Evolutionary conservation across 164 flowering plant species (phyloP).

Genomic region (grape (Vitis vinifera)): DNA sequence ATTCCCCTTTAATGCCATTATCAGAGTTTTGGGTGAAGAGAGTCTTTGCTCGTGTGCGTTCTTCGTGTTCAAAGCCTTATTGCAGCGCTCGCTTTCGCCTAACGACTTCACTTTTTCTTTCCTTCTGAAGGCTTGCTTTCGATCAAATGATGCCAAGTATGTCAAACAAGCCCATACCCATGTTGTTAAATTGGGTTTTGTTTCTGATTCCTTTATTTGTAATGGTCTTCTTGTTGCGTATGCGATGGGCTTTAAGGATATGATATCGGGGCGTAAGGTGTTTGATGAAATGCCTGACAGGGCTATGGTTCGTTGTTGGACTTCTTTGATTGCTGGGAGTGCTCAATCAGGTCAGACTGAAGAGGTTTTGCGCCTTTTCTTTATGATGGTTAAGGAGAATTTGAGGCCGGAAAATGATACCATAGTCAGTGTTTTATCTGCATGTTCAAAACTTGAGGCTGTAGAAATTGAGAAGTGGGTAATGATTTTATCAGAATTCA

Average conservation of each 20-base stretch:
- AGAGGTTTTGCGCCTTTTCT: slow-evolving; percentile 47
- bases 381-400: slow-evolving; percentile 39
- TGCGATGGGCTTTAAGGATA: slow-evolving; percentile 42
- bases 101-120: slow-evolving; percentile 62
- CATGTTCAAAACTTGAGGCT: slow-evolving; percentile 47
- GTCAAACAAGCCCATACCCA: slow-evolving; percentile 46
- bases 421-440: slow-evolving; percentile 68
- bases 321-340: slow-evolving; percentile 58
- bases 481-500: slow-evolving; percentile 13
- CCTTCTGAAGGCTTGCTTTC: slow-evolving; percentile 54
- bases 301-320: slow-evolving; percentile 44
- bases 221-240: slow-evolving; percentile 50
- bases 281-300: slow-evolving; percentile 64
- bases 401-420: slow-evolving; percentile 56
- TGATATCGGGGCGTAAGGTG: slow-evolving; percentile 39
- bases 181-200: slow-evolving; percentile 45
- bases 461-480: slow-evolving; percentile 49
- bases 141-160: not conserved
- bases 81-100: slow-evolving; percentile 37
- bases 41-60: slow-evolving; percentile 28
- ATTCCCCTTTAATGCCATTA: slow-evolving; percentile 61
- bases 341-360: slow-evolving; percentile 39
- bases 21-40: slow-evolving; percentile 48
- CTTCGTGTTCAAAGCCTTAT: slow-evolving; percentile 30
- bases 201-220: slow-evolving; percentile 39